Conservation (phyloP, 495 filamentous ascomycete genomes). For the Talaromyces proteolyticus region DNA sequence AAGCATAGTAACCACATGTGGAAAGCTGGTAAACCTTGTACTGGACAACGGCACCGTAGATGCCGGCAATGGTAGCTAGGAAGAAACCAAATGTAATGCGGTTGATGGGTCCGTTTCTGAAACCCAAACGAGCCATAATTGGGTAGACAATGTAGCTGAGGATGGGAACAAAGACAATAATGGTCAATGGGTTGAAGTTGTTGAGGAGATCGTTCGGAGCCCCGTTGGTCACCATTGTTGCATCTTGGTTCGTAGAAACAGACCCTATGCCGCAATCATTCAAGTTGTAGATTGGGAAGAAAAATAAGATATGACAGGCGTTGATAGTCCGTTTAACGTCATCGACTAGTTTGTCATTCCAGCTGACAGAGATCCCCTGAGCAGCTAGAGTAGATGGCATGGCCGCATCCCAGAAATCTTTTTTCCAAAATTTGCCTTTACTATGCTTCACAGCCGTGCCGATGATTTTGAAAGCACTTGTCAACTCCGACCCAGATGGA, state of each 20-base stretch:
- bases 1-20: constrained; percentile 47
- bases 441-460: constrained; percentile 47
- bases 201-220: constrained; percentile 64
- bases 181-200: constrained; percentile 65
- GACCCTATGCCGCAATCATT: constrained; percentile 46
- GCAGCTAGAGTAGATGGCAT: constrained; percentile 53
- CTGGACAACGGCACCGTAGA: constrained; percentile 58
- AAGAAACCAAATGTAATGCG: constrained; percentile 64
- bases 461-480: constrained; percentile 50
- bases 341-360: constrained; percentile 43
- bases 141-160: constrained; percentile 62
- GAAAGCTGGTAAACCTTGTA: constrained; percentile 52
- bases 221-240: constrained; percentile 59
- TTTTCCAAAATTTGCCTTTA: constrained; percentile 49
- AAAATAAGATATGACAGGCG: constrained; percentile 49
- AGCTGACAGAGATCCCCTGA: constrained; percentile 35
- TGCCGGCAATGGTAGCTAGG: constrained; percentile 47
- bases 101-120: constrained; percentile 57
- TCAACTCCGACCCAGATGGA: constrained; percentile 46
- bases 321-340: constrained; percentile 40
- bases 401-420: constrained; percentile 58
- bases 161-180: constrained; percentile 60
- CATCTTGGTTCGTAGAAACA: constrained; percentile 44
- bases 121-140: constrained; percentile 40
- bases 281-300: constrained; percentile 44